Percentiles rank a stretch among this genome's conserved stretches.
Evolutionary conservation across 2,329 filamentous ascomycete species (phyloP).

Genomic region (Penicillium digitatum): DNA sequence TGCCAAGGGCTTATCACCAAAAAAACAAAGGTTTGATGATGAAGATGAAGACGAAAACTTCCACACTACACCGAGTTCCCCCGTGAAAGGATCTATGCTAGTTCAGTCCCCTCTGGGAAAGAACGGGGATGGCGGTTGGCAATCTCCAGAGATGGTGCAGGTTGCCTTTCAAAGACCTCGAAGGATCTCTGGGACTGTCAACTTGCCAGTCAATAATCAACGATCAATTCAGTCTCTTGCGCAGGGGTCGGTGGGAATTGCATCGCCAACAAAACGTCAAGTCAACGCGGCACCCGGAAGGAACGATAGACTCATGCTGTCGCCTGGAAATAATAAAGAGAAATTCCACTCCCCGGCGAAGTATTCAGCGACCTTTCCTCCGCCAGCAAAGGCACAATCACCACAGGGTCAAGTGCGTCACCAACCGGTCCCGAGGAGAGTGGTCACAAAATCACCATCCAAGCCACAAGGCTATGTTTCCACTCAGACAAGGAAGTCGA

Average conservation of each 20-base stretch:
- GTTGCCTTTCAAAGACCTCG: background rate
- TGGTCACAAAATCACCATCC: background rate
- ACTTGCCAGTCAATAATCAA: background rate
- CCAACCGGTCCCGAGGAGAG: background rate
- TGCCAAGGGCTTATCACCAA: conserved; percentile 3
- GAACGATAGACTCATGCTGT: background rate
- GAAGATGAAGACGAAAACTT: conserved; percentile 26
- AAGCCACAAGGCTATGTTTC: background rate
- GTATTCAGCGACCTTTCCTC: background rate
- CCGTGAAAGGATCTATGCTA: conserved; percentile 13
- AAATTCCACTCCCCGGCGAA: background rate
- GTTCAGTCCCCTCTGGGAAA: background rate
- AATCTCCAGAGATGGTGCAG: background rate
- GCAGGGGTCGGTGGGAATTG: background rate
- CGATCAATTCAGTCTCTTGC: background rate
- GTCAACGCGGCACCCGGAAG: background rate
- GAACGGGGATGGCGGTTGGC: background rate
- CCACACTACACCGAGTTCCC: conserved; percentile 32
- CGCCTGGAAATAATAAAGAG: background rate
- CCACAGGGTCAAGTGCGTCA: background rate
- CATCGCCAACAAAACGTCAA: background rate
- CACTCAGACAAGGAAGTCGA: background rate
- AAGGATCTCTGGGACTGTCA: background rate
- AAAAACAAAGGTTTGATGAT: conserved; percentile 4
- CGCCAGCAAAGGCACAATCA: background rate